phyloP scores from a whole-genome alignment of 805 yeast species.

The Pichia rugopelliculosa region DNA sequence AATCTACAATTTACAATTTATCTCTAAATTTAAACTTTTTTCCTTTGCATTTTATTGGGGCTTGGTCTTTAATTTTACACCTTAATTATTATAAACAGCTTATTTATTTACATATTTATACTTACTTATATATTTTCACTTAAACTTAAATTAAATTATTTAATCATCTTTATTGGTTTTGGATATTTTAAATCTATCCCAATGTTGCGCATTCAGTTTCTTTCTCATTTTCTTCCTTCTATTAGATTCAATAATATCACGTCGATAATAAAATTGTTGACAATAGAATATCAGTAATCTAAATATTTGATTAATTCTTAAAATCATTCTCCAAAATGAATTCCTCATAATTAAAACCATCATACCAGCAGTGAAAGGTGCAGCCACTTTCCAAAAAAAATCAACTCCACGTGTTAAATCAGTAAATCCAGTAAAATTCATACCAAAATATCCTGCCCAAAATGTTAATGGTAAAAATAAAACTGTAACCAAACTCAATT shows the following conservation, averaged over 20 bases:
- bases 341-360: slow-evolving; percentile 31
- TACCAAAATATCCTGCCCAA: slow-evolving; percentile 56
- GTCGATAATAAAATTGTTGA: neutral
- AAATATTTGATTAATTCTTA: slow-evolving; percentile 2
- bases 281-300: neutral
- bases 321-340: slow-evolving; percentile 12
- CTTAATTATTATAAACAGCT: neutral
- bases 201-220: neutral
- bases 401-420: slow-evolving; percentile 32
- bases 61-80: neutral
- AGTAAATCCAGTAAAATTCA: slow-evolving; percentile 41
- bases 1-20: neutral
- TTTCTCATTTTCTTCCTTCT: neutral
- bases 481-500: slow-evolving; percentile 49
- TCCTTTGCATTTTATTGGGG: neutral
- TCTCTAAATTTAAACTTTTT: too few species aligned
- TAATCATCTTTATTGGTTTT: neutral
- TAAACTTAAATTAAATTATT: neutral
- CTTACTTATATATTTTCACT: neutral
- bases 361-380: slow-evolving; percentile 33
- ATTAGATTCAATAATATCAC: neutral
- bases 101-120: neutral
- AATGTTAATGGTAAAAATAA: slow-evolving; percentile 52
- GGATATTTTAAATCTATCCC: neutral
- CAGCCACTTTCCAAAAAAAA: slow-evolving; percentile 42